Base-by-base conservation (phyloP, 345 rosid genomes). In the Pistacia integerrima region DNA sequence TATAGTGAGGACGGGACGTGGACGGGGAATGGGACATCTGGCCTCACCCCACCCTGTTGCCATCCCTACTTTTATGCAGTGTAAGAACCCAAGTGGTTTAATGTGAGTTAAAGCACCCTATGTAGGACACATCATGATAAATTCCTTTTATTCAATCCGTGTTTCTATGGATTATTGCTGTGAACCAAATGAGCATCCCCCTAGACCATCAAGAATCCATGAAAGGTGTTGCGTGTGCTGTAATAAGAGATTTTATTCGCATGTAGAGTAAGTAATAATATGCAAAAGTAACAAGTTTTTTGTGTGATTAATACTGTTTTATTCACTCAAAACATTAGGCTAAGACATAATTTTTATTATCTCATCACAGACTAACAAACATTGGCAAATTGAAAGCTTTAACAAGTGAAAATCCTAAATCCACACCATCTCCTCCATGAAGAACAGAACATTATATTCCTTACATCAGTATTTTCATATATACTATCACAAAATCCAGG, bases 61-160 rank as follows among this genome's bases (percentile, higher is more conserved):
- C 25, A 25, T 25, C 25, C 25, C 25, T 25, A 25, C 94, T 67
- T 92, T 85, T 75, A 88, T 91, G 79, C 91, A 90, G 74, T 87
- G 98, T 93, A 84, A 87, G 94, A 83, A 69, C 55, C 5, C 67
- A n/a, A 3, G 58, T 49, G 7, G 44, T 55, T 62, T 58, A 38
- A 59, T 10, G 10, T 28, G n/a, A 17, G 41, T 17, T 33, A 25
- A 48, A 25, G 30, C 8, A 2, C 67, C 10, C 11, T 6, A 59
- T 59, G 4, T 69, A 17, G 61, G 65, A 72, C 41, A 70, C 52
- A 58, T 44, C 18, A 72, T 25, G 54, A 22, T 58, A 13, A 72
- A 59, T 17, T 22, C 54, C 36, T 41, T 0, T 1, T 63, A 71
- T 58, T 35, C 46, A 28, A 22, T 59, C n/a, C 56, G 22, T 38